Percentiles rank a stretch among this genome's conserved stretches.
phyloP scores from a whole-genome alignment of 345 rosid species.

The Moricandia arvensis region DNA sequence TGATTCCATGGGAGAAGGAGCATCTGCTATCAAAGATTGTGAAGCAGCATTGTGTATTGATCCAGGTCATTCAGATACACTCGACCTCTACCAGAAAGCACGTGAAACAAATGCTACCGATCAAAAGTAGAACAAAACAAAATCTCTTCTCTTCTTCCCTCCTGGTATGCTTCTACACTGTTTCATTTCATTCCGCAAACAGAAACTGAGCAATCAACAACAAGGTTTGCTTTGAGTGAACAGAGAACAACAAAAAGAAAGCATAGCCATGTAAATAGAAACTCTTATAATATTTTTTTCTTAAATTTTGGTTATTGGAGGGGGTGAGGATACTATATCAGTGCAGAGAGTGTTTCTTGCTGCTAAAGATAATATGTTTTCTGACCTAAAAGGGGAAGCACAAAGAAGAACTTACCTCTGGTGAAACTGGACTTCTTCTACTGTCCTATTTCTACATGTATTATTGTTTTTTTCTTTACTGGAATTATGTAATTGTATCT shows the following conservation, averaged over 20 bases:
- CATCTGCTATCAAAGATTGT: slow-evolving; percentile 56
- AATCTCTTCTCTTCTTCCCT: slow-evolving; percentile 18
- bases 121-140: slow-evolving; percentile 28
- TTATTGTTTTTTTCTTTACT: neutral
- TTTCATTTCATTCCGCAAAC: slow-evolving; percentile 18
- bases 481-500: slow-evolving; percentile 33
- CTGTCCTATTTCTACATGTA: slow-evolving; percentile 33
- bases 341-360: slow-evolving; percentile 42
- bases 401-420: slow-evolving; percentile 31
- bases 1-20: slow-evolving; percentile 57
- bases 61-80: slow-evolving; percentile 49
- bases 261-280: slow-evolving; percentile 40
- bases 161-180: slow-evolving; percentile 41
- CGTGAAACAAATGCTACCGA: slow-evolving; percentile 38
- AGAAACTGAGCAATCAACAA: slow-evolving; percentile 5
- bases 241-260: slow-evolving; percentile 1
- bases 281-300: slow-evolving; percentile 31
- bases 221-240: slow-evolving; percentile 18
- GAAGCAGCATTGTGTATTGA: slow-evolving; percentile 90
- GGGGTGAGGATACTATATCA: slow-evolving; percentile 28
- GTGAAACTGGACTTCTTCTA: slow-evolving; percentile 40
- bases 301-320: slow-evolving; percentile 34
- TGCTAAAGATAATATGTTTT: slow-evolving; percentile 28
- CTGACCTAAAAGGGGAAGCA: slow-evolving; percentile 12
- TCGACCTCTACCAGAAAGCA: slow-evolving; percentile 56